phyloP scores from a whole-genome alignment of 352 stramenopile genomes.

The Phytophthora tentaculata region DNA sequence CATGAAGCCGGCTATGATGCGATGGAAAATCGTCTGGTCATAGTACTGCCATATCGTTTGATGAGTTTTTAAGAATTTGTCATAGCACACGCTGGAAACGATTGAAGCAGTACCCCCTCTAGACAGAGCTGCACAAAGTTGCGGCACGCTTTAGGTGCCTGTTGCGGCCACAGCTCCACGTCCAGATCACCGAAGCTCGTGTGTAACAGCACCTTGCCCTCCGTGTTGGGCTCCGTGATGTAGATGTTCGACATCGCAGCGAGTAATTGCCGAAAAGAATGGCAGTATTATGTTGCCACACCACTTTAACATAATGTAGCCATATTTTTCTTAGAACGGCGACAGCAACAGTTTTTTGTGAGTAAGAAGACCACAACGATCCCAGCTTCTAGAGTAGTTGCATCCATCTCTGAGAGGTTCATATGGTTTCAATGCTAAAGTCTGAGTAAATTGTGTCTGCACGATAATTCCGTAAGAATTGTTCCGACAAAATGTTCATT shows the following conservation, averaged over 20 bases:
- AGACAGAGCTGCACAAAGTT: conserved; percentile 95
- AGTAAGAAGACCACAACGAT: no score
- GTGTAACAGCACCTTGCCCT: conserved; percentile 96
- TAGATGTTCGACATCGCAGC: conserved; percentile 96
- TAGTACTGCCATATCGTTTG: conserved; percentile 92
- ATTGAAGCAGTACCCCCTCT: conserved; percentile 55
- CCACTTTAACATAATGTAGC: not conserved
- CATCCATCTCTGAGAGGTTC: no score
- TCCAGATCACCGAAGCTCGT: conserved; percentile 98
- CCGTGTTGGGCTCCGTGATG: conserved; percentile 95
- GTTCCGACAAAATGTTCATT: no score
- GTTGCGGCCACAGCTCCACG: conserved; percentile 97
- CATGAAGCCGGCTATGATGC: conserved; percentile 95
- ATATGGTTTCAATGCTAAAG: no score
- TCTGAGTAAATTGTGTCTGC: no score
- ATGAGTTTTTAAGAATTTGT: no score
- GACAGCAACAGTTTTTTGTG: not conserved
- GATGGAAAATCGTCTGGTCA: conserved; percentile 96
- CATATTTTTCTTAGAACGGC: not conserved
- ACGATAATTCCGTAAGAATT: no score
- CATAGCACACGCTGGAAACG: not conserved
- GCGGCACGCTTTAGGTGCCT: conserved; percentile 94
- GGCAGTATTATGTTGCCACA: not conserved
- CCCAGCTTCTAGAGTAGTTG: no score
- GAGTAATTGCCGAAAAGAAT: not conserved